Evolutionary conservation across 2,329 filamentous ascomycete genomes (phyloP), one percentile per base, ranked within the genome.

Genomic region (Pseudopyricularia cyperi): DNA sequence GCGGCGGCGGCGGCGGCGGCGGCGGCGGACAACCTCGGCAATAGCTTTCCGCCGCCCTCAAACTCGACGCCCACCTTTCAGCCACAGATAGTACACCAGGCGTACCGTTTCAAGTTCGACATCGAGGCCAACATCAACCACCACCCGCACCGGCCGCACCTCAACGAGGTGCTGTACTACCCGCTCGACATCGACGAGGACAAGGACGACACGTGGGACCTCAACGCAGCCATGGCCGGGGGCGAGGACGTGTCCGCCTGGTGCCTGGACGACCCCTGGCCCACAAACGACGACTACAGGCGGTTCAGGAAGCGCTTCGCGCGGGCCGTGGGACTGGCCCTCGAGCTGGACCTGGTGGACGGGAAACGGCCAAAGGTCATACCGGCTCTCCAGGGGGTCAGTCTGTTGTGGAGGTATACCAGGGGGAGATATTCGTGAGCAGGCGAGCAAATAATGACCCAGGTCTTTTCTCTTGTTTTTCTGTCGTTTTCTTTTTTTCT

Each of bases 21-120:
- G 52, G 33, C 47, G 26, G 50, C 52, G 42, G 28, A 30, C 28
- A 30, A 4, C 28, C 28, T 30, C 5, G 9, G 28, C 9, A 30
- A 30, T 9, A 30, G 24, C 49, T 50, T 46, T 33, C 17, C 39
- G 24, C 48, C 52, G 50, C 35, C 44, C 55, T 46, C 35, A 55
- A 22, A 44, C n/a, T 7, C 24, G 39, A 12, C 42, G 53, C 42
- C 55, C 55, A 48, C 57, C 46, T 49, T 63, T 50, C 60, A 62
- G 19, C 66, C 68, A 33, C 67, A 71, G 52, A 60, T 68, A n/a
- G 62, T 72, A 14, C 70, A 69, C 59, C 68, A 72, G 54, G 66
- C 68, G 3, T 72, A 72, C 58, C 66, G 70, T 53, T 72, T 68
- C 62, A 70, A 70, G 56, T 72, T 71, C 55, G 71, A 73, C 59